phyloP scores from a whole-genome alignment of 2,329 filamentous ascomycete genomes.

The Penicillium vulpinum region DNA sequence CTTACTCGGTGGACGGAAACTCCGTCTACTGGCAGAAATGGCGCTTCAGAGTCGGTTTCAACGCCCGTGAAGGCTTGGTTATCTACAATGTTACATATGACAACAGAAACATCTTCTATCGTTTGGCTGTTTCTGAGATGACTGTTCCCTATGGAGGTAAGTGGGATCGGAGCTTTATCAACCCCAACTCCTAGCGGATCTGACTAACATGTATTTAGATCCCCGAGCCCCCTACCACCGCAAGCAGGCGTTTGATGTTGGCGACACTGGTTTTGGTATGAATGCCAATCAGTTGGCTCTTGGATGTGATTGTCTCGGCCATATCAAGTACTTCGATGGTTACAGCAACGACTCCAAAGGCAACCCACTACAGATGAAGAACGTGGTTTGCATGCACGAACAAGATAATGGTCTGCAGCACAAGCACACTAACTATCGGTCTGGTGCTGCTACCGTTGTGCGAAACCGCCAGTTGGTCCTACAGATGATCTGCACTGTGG shows the following conservation, averaged over 20 bases:
- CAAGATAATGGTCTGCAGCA: conserved; percentile 69
- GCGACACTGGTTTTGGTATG: conserved; percentile 65
- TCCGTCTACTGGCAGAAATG: conserved; percentile 67
- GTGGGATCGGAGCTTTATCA: background rate
- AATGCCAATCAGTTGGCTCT: conserved; percentile 70
- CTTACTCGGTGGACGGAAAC: conserved; percentile 60
- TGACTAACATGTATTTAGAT: conserved; percentile 54
- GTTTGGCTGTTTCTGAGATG: conserved; percentile 67
- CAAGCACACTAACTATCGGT: conserved; percentile 73
- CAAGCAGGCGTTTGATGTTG: conserved; percentile 70
- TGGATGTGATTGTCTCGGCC: conserved; percentile 69
- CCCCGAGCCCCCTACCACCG: conserved; percentile 68
- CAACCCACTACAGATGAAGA: conserved; percentile 60
- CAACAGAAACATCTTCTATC: conserved; percentile 65
- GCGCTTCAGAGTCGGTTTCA: conserved; percentile 62
- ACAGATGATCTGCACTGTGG: conserved; percentile 69
- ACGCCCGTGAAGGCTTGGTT: conserved; percentile 65
- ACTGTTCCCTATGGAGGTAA: conserved; percentile 51
- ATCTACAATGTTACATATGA: conserved; percentile 67
- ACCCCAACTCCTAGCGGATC: background rate
- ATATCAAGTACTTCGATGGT: conserved; percentile 66
- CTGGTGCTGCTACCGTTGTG: conserved; percentile 62
- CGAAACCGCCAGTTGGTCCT: conserved; percentile 66
- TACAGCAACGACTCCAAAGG: conserved; percentile 62
- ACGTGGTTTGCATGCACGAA: conserved; percentile 69